phyloP scores from a whole-genome alignment of 2,329 filamentous ascomycete species.

The Raffaelea ambrosiae region DNA sequence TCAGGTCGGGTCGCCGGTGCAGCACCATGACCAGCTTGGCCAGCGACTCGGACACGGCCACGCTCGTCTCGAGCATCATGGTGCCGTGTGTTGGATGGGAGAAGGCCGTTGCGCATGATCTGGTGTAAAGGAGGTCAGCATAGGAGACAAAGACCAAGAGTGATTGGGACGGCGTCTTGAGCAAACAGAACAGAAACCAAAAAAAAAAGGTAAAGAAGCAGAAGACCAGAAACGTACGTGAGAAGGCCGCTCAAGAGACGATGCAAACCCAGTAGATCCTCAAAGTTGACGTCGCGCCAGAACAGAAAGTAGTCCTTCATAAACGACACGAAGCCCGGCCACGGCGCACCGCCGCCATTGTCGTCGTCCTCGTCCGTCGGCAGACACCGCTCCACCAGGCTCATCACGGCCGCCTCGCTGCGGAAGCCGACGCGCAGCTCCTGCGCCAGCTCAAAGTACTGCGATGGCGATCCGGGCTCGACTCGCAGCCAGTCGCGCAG shows the following conservation, averaged over 20 bases:
- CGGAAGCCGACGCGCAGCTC: constrained; percentile 57
- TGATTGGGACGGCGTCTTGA: not conserved
- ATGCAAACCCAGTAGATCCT: constrained; percentile 67
- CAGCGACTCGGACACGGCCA: constrained; percentile 72
- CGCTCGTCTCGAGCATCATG: constrained; percentile 73
- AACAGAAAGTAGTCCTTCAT: constrained; percentile 75
- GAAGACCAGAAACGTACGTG: constrained; percentile 7
- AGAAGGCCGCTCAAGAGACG: constrained; percentile 59
- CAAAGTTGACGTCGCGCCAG: constrained; percentile 70
- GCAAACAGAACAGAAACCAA: not conserved
- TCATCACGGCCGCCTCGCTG: constrained; percentile 44
- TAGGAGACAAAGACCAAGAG: no score
- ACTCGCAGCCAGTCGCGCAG: constrained; percentile 66
- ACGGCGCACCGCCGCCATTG: constrained; percentile 57
- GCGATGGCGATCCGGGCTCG: constrained; percentile 59
- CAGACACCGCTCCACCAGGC: constrained; percentile 54
- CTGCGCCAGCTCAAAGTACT: constrained; percentile 58
- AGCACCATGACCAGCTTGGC: constrained; percentile 77
- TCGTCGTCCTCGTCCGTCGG: constrained; percentile 55
- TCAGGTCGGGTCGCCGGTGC: constrained; percentile 71
- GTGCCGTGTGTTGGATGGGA: constrained; percentile 71
- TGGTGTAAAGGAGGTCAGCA: constrained; percentile 28
- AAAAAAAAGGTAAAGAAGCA: not conserved
- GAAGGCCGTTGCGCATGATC: constrained; percentile 75
- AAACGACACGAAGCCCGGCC: constrained; percentile 71